phyloP scores from a whole-genome alignment of 2,329 filamentous ascomycete genomes.

The Calcarisporium arbuscula region DNA sequence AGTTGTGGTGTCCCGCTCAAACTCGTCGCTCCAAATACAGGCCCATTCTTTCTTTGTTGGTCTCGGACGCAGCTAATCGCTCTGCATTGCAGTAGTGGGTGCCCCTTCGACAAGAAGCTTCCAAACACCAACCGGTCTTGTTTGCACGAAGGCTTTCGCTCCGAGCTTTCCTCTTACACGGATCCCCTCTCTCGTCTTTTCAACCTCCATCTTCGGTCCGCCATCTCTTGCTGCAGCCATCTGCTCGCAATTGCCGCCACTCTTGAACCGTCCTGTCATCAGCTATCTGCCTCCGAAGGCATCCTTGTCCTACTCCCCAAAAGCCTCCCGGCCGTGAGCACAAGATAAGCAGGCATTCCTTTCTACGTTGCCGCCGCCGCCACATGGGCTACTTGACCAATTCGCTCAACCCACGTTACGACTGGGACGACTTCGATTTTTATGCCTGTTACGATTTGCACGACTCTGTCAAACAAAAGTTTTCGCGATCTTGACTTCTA shows the following conservation, averaged over 20 bases:
- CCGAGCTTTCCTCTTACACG: slow-evolving; percentile 5
- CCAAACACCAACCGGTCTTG: slow-evolving; percentile 14
- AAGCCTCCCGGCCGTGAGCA: no score
- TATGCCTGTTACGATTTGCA: slow-evolving; percentile 23
- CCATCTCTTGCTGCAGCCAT: no score
- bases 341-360: no score
- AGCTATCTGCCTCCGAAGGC: no score
- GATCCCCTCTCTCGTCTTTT: not conserved
- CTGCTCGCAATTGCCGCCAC: no score
- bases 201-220: slow-evolving; percentile 2
- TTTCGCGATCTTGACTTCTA: slow-evolving; percentile 5
- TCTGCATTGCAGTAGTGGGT: slow-evolving; percentile 25
- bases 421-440: slow-evolving; percentile 16
- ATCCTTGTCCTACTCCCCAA: no score
- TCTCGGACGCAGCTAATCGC: slow-evolving; percentile 23
- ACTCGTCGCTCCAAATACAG: slow-evolving; percentile 3
- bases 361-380: no score
- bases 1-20: not conserved
- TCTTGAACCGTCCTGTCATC: no score
- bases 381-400: no score
- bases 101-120: slow-evolving; percentile 12
- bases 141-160: slow-evolving; percentile 14
- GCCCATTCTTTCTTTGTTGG: slow-evolving; percentile 11
- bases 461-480: slow-evolving; percentile 11
- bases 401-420: slow-evolving; percentile 13